phyloP scores from a whole-genome alignment of 495 filamentous ascomycete genomes.

The Penicillium atrosanguineum region DNA sequence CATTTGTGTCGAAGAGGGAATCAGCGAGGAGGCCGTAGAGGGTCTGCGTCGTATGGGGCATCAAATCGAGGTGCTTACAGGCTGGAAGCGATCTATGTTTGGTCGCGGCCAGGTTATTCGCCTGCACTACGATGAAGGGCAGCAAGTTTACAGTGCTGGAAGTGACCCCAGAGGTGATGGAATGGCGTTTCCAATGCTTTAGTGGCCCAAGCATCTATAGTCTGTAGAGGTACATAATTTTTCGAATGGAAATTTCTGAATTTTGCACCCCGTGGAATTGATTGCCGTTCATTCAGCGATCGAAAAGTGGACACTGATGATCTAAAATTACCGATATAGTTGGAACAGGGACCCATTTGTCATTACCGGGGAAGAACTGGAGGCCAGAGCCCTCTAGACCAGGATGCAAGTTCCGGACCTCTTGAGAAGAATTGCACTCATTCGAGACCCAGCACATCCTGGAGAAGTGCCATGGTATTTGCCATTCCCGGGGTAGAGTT shows the following conservation, averaged over 20 bases:
- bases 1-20: slow-evolving; percentile 84
- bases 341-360: background rate
- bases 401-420: slow-evolving; percentile 4
- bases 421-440: slow-evolving; percentile 5
- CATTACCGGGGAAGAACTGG: background rate
- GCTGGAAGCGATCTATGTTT: slow-evolving; percentile 70
- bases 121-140: slow-evolving; percentile 66
- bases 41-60: slow-evolving; percentile 72
- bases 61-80: slow-evolving; percentile 63
- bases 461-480: background rate
- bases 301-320: background rate
- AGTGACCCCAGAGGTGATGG: slow-evolving; percentile 91
- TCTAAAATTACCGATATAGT: background rate
- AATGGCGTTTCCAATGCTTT: slow-evolving; percentile 61
- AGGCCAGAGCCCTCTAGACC: background rate
- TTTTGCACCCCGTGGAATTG: background rate
- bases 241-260: background rate
- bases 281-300: background rate
- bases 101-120: slow-evolving; percentile 89
- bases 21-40: slow-evolving; percentile 61
- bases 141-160: slow-evolving; percentile 74
- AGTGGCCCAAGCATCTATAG: background rate
- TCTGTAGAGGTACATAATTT: background rate
- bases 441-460: background rate
- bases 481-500: slow-evolving; percentile 13